phyloP scores from a whole-genome alignment of 345 rosid species.

The Syzygium jambos region DNA sequence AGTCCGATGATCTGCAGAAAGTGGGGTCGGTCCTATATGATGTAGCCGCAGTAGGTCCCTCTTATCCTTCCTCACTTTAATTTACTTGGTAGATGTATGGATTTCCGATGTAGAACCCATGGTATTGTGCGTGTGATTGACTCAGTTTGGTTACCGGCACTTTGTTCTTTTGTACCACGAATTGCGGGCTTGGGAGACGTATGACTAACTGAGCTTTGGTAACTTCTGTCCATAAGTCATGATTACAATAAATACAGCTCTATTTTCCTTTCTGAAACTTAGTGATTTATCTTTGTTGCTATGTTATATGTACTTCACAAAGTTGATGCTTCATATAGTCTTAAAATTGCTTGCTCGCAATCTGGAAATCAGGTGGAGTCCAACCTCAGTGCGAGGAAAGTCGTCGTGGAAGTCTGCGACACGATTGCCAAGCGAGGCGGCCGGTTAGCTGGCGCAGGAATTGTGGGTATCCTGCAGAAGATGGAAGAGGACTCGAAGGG shows the following conservation, averaged over 20 bases:
- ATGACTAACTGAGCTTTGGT: not conserved
- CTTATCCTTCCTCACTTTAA: not conserved
- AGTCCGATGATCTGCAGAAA: slow-evolving; percentile 44
- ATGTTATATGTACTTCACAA: not conserved
- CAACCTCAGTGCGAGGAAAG: slow-evolving; percentile 33
- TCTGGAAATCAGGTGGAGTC: slow-evolving; percentile 40
- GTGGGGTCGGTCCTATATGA: slow-evolving; percentile 53
- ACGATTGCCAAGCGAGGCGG: slow-evolving; percentile 65
- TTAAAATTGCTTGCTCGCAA: not conserved
- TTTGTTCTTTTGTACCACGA: not conserved
- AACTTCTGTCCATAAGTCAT: not conserved
- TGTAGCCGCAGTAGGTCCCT: slow-evolving; percentile 30
- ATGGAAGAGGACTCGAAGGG: slow-evolving; percentile 62
- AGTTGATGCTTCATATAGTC: not conserved
- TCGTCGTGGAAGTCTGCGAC: slow-evolving; percentile 50
- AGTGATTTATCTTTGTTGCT: not conserved
- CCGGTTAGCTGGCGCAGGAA: slow-evolving; percentile 81
- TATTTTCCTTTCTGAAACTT: not conserved
- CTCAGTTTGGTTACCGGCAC: not conserved
- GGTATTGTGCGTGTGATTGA: not conserved
- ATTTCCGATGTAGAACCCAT: not conserved
- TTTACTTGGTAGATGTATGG: not conserved
- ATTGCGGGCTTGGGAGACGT: not conserved
- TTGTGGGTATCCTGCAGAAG: slow-evolving; percentile 78
- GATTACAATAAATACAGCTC: not conserved